Evolutionary conservation across 768 basidiomycete species (phyloP).

Genomic region (Russula emetica): DNA sequence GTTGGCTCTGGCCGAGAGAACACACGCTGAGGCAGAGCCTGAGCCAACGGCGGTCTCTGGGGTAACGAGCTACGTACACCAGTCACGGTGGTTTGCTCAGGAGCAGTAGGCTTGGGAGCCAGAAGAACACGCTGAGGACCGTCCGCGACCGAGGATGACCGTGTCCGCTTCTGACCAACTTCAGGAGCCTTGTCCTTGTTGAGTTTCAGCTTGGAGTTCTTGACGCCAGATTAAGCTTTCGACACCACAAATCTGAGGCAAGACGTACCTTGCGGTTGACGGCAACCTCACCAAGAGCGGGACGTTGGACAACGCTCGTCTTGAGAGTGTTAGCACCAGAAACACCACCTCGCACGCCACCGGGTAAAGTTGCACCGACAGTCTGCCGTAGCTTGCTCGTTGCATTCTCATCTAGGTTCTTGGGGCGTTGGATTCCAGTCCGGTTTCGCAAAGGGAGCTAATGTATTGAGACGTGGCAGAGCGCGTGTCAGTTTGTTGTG

Average conservation of each 20-base stretch:
- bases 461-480: slow-evolving; percentile 13
- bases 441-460: slow-evolving; percentile 68
- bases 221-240: slow-evolving; percentile 13
- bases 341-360: slow-evolving; percentile 48
- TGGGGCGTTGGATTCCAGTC: slow-evolving; percentile 54
- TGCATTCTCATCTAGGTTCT: slow-evolving; percentile 77
- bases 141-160: slow-evolving; percentile 63
- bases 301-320: slow-evolving; percentile 51
- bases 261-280: slow-evolving; percentile 66
- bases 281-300: slow-evolving; percentile 78
- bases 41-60: slow-evolving; percentile 33
- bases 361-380: slow-evolving; percentile 45
- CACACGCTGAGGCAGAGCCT: slow-evolving; percentile 39
- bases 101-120: slow-evolving; percentile 43
- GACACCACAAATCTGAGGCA: slow-evolving; percentile 11
- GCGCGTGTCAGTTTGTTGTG: slow-evolving; percentile 23
- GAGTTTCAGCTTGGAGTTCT: slow-evolving; percentile 40
- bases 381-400: slow-evolving; percentile 60
- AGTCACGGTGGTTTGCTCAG: slow-evolving; percentile 27
- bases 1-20: slow-evolving; percentile 41
- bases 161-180: slow-evolving; percentile 51
- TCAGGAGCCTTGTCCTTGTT: slow-evolving; percentile 55
- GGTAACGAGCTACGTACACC: slow-evolving; percentile 26
- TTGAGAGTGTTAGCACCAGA: slow-evolving; percentile 44
- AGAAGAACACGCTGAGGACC: slow-evolving; percentile 66